Conservation (phyloP, 352 stramenopile species). For the Pythium rhizo-oryzae region DNA sequence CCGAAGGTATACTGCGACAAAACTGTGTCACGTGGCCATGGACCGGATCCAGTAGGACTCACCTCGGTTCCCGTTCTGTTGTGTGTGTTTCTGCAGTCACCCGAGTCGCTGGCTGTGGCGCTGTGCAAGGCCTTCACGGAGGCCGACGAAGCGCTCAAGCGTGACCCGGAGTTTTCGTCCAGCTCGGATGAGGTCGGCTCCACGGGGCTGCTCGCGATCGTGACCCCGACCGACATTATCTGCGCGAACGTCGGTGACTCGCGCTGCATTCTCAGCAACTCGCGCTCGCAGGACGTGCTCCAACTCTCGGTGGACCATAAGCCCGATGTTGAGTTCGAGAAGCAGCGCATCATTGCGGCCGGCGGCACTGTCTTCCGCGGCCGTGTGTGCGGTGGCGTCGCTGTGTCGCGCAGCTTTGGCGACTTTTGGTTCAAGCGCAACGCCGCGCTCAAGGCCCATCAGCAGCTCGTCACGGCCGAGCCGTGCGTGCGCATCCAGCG, state of each 20-base stretch:
- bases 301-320: constrained; percentile 89
- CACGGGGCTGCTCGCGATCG: constrained; percentile 78
- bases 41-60: no score
- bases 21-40: not conserved
- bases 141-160: constrained; percentile 72
- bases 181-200: constrained; percentile 83
- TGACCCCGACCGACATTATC: constrained; percentile 83
- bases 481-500: constrained; percentile 78
- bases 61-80: no score
- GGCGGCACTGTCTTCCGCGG: constrained; percentile 85
- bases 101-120: constrained; percentile 72
- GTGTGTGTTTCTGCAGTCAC: constrained; percentile 32
- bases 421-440: constrained; percentile 92
- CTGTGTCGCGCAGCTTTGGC: constrained; percentile 85
- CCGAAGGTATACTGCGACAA: constrained; percentile 36
- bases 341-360: constrained; percentile 82
- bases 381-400: constrained; percentile 82
- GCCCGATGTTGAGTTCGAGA: constrained; percentile 84
- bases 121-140: constrained; percentile 77
- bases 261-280: constrained; percentile 82
- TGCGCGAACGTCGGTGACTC: constrained; percentile 87
- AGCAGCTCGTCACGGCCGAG: constrained; percentile 87
- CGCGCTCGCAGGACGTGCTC: constrained; percentile 65
- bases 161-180: constrained; percentile 61
- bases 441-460: constrained; percentile 67